Evolutionary conservation across 306 rosid genomes (phyloP).

Genomic region (Prunus kanzakura): DNA sequence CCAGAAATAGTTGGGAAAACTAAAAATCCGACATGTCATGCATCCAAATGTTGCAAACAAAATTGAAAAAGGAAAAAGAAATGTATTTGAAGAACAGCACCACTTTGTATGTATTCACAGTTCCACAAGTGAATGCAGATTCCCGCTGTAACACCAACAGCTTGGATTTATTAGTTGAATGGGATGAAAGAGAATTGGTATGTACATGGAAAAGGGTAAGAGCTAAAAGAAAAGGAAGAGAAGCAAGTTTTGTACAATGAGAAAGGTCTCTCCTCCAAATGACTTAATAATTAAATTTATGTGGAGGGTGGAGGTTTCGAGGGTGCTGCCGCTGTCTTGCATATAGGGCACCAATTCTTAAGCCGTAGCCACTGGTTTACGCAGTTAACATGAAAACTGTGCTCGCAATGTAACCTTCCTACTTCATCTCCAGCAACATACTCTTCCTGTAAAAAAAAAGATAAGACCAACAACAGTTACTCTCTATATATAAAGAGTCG

Average conservation of each 20-base stretch:
- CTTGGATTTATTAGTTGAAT: conserved; percentile 56
- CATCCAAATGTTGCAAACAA: not conserved
- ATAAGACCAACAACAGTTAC: not conserved
- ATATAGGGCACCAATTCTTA: conserved; percentile 98
- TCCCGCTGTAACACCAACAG: conserved; percentile 34
- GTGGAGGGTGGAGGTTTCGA: conserved; percentile 20
- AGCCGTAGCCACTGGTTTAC: conserved; percentile 80
- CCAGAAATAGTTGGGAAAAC: not conserved
- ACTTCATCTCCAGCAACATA: conserved; percentile 67
- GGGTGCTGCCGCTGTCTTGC: conserved; percentile 55
- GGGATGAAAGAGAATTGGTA: conserved; percentile 42
- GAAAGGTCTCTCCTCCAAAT: conserved; percentile 22
- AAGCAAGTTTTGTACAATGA: conserved; percentile 26
- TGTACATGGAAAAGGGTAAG: conserved; percentile 46
- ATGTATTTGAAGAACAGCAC: conserved; percentile 6
- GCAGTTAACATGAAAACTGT: conserved; percentile 63
- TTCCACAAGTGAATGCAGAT: conserved; percentile 30
- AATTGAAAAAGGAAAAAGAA: not conserved
- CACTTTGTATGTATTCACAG: conserved; percentile 37
- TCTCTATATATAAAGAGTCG: not conserved
- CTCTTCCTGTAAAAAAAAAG: conserved; percentile 62
- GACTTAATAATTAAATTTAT: conserved; percentile 24
- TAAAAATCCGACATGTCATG: not conserved
- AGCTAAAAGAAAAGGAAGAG: conserved; percentile 16
- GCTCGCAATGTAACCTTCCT: conserved; percentile 73